A percentile compares a stretch with the other conserved stretches of the same genome.
Conservation (phyloP, 148 eudicot genomes). For the Amaranthus palmeri region DNA sequence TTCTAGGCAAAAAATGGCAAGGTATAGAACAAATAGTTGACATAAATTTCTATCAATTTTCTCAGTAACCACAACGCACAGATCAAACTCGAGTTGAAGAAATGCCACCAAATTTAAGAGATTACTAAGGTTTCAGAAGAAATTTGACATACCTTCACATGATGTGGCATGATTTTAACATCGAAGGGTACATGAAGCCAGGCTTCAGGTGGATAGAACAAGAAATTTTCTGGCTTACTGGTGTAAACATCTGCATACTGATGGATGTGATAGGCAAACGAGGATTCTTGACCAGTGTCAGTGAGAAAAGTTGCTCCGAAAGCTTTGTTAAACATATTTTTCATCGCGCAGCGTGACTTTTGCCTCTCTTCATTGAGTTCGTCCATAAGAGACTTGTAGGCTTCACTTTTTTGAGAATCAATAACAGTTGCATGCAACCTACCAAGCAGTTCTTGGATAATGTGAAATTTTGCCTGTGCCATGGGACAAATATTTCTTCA, state of each 20-base stretch:
- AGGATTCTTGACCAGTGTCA: conserved; percentile 91
- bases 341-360: conserved; percentile 70
- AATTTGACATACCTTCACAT: conserved; percentile 64
- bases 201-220: conserved; percentile 78
- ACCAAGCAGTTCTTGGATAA: conserved; percentile 92
- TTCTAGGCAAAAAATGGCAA: neutral
- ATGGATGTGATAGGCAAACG: conserved; percentile 91
- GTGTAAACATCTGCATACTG: conserved; percentile 95
- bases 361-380: conserved; percentile 85
- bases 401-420: conserved; percentile 44
- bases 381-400: conserved; percentile 57
- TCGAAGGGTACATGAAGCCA: conserved; percentile 92
- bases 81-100: neutral
- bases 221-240: conserved; percentile 91
- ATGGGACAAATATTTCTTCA: neutral
- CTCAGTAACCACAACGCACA: neutral
- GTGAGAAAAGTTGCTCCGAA: conserved; percentile 97
- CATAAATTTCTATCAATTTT: neutral
- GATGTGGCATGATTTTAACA: conserved; percentile 98
- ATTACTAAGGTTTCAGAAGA: neutral
- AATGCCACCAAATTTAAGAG: neutral
- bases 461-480: conserved; percentile 84
- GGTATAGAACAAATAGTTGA: neutral
- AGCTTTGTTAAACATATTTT: conserved; percentile 76
- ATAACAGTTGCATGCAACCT: conserved; percentile 69